phyloP scores from a whole-genome alignment of 192 early-diverging fungal species.

The Cetraspora pellucida region DNA sequence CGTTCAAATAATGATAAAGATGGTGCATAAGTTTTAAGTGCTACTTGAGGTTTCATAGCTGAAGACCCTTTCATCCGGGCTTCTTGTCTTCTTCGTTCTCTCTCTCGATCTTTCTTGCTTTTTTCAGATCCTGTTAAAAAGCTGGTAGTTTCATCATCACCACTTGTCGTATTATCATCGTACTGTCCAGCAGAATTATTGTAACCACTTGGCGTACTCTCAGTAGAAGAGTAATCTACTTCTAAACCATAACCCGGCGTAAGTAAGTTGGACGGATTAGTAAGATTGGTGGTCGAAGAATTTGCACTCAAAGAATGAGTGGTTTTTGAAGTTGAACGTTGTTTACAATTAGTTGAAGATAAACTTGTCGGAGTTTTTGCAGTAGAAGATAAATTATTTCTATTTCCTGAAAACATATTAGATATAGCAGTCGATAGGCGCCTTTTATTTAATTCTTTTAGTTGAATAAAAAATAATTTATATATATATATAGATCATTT shows the following conservation, averaged over 20 bases:
- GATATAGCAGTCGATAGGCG: not conserved
- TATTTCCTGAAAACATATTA: not conserved
- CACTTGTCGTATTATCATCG: not conserved
- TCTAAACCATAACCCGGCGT: not conserved
- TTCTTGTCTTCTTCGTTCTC: constrained; percentile 7
- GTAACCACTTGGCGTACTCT: constrained; percentile 4
- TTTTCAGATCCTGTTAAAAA: not conserved
- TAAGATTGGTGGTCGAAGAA: not conserved
- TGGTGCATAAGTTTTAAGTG: constrained; percentile 66
- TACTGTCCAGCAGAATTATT: not conserved
- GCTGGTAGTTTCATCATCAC: not conserved
- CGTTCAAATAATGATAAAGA: constrained; percentile 86
- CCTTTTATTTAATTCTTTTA: not conserved
- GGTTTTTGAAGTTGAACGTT: not conserved
- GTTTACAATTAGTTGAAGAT: not conserved
- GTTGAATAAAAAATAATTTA: not conserved
- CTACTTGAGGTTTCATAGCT: constrained; percentile 62
- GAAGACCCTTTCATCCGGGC: constrained; percentile 20
- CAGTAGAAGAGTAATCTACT: not conserved
- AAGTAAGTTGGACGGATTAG: not conserved
- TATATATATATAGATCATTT: not conserved
- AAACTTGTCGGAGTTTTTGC: not conserved
- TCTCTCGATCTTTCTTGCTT: constrained; percentile 1
- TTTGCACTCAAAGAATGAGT: not conserved
- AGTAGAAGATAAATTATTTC: not conserved